Evolutionary conservation across 768 basidiomycete species (phyloP), one percentile per base, ranked within the genome.

Genomic region (Podaxis carcinomalis): DNA sequence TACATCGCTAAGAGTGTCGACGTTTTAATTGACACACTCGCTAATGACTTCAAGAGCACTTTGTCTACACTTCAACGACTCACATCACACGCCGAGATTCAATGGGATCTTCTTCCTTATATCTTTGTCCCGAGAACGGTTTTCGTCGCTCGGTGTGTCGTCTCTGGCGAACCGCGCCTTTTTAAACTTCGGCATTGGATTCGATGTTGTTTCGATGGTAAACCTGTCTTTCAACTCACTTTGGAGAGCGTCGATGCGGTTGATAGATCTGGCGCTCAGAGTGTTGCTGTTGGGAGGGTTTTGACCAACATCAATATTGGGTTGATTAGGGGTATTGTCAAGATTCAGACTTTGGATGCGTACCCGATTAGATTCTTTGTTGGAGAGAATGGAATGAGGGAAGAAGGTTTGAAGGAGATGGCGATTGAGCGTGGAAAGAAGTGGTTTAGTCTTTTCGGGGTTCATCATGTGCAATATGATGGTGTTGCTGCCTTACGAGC

Each of bases 401-500:
- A 58, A 35, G 11, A 50, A 16, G 49, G 0, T 4, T 64, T 86
- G 52, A 73, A 75, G 42, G 70, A 74, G 56, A 64, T 69, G 6
- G 67, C 87, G 7, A 59, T 76, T 36, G 68, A 70, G 47, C 75
- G 86, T n/a, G 86, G 85, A 7, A 78, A 76, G 72, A 83, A 82
- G 68, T 88, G 86, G 86, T 68, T 75, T 23, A 70, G 68, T 3
- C 63, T 86, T 32, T 81, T 79, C 28, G 84, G 83, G 0, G 71
- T 83, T 16, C 83, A 84, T 62, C 85, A 87, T 64, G 79, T 80
- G 65, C 75, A 82, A 57, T 87, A 82, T 68, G 73, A 75, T n/a
- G 85, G 85, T 4, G 75, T 80, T 25, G 83, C 80, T 13, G 79
- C 77, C 10, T 57, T 77, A 19, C 77, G 77, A 51, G 42, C 50